Evolutionary conservation across 345 rosid genomes (phyloP).

Genomic region (Bruguiera sexangula): DNA sequence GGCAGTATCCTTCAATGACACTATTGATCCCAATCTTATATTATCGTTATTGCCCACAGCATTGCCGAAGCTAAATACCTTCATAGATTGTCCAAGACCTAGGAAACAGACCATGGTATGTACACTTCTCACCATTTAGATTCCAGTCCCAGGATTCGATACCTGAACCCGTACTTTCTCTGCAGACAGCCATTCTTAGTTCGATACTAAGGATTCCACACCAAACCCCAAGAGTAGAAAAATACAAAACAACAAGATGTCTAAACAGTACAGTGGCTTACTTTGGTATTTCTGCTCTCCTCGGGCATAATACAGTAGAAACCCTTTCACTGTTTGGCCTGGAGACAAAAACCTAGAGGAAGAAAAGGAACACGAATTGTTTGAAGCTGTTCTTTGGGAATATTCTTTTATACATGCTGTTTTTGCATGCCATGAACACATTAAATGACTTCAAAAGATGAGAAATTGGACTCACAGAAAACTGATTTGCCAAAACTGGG

Average conservation of each 20-base stretch:
- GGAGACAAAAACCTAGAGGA: conserved; percentile 65
- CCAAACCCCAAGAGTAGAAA: too few species aligned
- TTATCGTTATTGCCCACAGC: background rate
- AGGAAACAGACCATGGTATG: conserved; percentile 91
- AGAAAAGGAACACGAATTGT: too few species aligned
- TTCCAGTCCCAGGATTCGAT: conserved; percentile 95
- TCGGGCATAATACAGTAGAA: conserved; percentile 74
- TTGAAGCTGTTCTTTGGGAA: too few species aligned
- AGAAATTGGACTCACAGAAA: conserved; percentile 46
- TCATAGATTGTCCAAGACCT: conserved; percentile 93
- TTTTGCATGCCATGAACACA: too few species aligned
- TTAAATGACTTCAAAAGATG: background rate
- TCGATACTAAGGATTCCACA: background rate
- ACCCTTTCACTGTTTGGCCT: conserved; percentile 61
- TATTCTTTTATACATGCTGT: too few species aligned
- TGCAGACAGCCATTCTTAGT: conserved; percentile 21
- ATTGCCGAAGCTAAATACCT: conserved; percentile 37
- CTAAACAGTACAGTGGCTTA: conserved; percentile 28
- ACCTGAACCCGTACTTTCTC: conserved; percentile 54
- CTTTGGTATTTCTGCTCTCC: conserved; percentile 48
- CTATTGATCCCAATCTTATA: background rate
- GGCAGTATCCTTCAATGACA: background rate
- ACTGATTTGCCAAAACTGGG: conserved; percentile 60
- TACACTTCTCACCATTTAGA: conserved; percentile 66
- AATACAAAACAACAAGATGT: background rate